phyloP scores from a whole-genome alignment of 2,329 filamentous ascomycete species.

The Nigrospora oryzae region DNA sequence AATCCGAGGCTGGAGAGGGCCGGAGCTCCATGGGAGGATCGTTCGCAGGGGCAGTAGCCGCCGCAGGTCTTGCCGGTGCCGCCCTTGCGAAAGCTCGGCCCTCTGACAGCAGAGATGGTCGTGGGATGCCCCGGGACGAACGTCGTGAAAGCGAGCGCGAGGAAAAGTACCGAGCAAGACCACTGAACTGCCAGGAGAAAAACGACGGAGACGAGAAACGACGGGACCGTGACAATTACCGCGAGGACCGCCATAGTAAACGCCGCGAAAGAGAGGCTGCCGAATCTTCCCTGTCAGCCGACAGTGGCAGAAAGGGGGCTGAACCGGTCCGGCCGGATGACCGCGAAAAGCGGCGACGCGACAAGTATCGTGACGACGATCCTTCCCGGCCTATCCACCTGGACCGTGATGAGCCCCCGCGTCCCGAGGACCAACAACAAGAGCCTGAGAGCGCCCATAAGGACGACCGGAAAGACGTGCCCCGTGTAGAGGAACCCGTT shows the following conservation, averaged over 20 bases:
- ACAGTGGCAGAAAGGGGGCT: neutral
- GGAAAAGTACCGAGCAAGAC: conserved; percentile 19
- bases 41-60: conserved; percentile 34
- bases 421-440: conserved; percentile 7
- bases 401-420: conserved; percentile 2
- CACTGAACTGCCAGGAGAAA: conserved; percentile 7
- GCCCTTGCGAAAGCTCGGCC: conserved; percentile 38
- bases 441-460: conserved; percentile 1
- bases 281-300: neutral
- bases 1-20: conserved; percentile 20
- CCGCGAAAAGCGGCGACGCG: conserved; percentile 11
- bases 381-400: conserved; percentile 18
- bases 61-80: conserved; percentile 36
- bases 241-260: conserved; percentile 14
- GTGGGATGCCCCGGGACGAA: conserved; percentile 10
- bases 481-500: conserved; percentile 12
- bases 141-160: conserved; percentile 19
- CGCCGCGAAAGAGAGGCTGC: conserved; percentile 11
- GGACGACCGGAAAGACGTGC: conserved; percentile 16
- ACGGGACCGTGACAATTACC: conserved; percentile 18
- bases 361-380: conserved; percentile 18
- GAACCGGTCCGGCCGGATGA: conserved; percentile 10
- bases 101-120: conserved; percentile 22
- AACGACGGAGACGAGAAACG: conserved; percentile 14
- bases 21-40: conserved; percentile 27